A percentile compares a stretch with the other conserved stretches of the same genome.
Evolutionary conservation across 1,284 basidiomycete genomes (phyloP).

Genomic region (Marasmius fiardii): DNA sequence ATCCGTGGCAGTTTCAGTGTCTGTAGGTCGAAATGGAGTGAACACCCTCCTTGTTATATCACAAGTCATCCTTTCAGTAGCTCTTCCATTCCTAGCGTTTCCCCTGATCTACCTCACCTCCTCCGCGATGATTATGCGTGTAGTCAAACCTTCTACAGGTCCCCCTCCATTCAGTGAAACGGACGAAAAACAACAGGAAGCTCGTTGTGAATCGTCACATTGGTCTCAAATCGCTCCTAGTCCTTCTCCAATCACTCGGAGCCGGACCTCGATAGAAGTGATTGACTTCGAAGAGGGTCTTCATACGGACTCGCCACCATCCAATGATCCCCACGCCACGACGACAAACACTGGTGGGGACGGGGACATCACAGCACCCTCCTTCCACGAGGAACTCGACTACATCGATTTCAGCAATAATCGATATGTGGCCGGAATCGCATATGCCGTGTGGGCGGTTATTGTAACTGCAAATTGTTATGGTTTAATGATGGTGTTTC

Average conservation of each 20-base stretch:
- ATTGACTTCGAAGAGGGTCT: too few relatives aligned
- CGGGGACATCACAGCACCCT: background rate
- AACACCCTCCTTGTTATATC: slow-evolving; percentile 82
- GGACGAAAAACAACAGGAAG: background rate
- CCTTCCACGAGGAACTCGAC: slow-evolving; percentile 5
- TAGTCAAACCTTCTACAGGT: slow-evolving; percentile 15
- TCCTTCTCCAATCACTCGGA: too few relatives aligned
- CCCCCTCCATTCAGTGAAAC: background rate
- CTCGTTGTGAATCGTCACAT: background rate
- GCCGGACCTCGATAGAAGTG: too few relatives aligned
- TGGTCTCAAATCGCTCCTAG: too few relatives aligned
- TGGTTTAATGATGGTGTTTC: slow-evolving; percentile 45
- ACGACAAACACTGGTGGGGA: background rate
- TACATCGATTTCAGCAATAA: slow-evolving; percentile 47
- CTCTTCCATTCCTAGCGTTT: slow-evolving; percentile 80
- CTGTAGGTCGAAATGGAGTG: slow-evolving; percentile 75
- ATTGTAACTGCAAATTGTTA: slow-evolving; percentile 64
- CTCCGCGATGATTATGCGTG: slow-evolving; percentile 53
- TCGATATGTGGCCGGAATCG: slow-evolving; percentile 40
- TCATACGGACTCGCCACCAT: too few relatives aligned
- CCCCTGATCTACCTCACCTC: slow-evolving; percentile 65
- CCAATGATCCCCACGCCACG: background rate
- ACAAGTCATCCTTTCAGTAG: slow-evolving; percentile 86
- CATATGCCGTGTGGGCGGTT: slow-evolving; percentile 54
- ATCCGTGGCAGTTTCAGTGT: slow-evolving; percentile 75